Base-by-base conservation (phyloP, 768 basidiomycete species). In the Mycena chlorophos region DNA sequence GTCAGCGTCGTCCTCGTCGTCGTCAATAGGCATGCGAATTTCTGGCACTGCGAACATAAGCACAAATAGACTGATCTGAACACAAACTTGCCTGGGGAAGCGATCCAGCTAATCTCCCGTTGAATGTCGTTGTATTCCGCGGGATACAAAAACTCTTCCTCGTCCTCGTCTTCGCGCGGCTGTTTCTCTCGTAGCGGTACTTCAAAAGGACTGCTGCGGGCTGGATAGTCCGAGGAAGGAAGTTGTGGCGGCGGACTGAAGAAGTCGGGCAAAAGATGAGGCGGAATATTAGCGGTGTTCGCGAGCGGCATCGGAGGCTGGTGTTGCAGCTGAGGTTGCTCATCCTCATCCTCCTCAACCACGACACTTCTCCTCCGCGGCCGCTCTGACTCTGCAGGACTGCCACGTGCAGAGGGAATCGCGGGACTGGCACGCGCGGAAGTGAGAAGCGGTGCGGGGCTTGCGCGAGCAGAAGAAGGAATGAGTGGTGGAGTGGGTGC, bases 41-140 rank as follows among this genome's bases (percentile, higher is more conserved):
- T 86, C 84, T 40, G 81, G 81, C 22, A 84, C 85, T 84, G 57
- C 27, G 34, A 55, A 48, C 51, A 47, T 42, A n/a, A 57, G 22
- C 29, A 42, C 57, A 49, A 51, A 12, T 45, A n/a, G 25, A 37
- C 38, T 39, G 38, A 12, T 40, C 45, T 6, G 30, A 10, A 20
- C 30, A n/a, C n/a, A n/a, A 26, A 73, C 82, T 62, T 63, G 89
- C 89, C 84, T 66, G 80, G 86, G 45, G 85, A 82, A 38, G 87
- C 88, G 31, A 89, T 75, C 89, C 89, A 92, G 64, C 89, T 92
- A 42, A 85, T 83, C 62, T 85, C 80, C 60, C 86, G 77, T 27
- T 84, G 81, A 27, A 70, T 65, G 51, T 78, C 73, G 57, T 75
- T 72, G 14, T 77, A 80, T 62, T 85, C 85, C 39, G 82, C 80